Evolutionary conservation across 768 basidiomycete species (phyloP).

Genomic region (Coprinopsis cinerea): DNA sequence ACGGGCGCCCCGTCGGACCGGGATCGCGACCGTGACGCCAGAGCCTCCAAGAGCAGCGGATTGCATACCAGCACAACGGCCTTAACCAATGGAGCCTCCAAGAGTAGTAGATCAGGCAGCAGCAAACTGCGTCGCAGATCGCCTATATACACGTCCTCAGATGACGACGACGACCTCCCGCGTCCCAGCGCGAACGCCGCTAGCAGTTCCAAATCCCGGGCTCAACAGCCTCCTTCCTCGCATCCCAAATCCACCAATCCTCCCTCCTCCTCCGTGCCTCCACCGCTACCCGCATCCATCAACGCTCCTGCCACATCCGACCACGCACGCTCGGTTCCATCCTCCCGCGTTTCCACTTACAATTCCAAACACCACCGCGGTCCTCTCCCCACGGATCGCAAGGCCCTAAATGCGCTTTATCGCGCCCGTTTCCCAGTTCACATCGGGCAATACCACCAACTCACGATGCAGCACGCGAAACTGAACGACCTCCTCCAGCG

Average conservation of each 20-base stretch:
- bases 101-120: constrained; percentile 5
- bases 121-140: constrained; percentile 45
- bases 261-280: neutral
- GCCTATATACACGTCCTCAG: constrained; percentile 63
- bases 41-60: neutral
- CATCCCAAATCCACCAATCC: neutral
- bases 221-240: neutral
- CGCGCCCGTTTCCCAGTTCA: too few species aligned
- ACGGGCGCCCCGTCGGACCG: too few species aligned
- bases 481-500: neutral
- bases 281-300: neutral
- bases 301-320: neutral
- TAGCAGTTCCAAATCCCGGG: neutral
- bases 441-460: too few species aligned
- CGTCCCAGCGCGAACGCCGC: neutral
- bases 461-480: neutral
- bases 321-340: neutral
- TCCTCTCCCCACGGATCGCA: too few species aligned
- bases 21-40: neutral
- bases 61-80: neutral
- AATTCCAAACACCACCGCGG: too few species aligned
- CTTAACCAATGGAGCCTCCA: neutral
- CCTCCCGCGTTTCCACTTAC: neutral
- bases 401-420: too few species aligned
- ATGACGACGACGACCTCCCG: constrained; percentile 36